Percentiles rank a stretch among this genome's conserved stretches.
These are phyloP conservation scores for Metarhizium album DNA, from an alignment of 2,329 filamentous ascomycete genomes.

Conservation along the genomic window DNA sequence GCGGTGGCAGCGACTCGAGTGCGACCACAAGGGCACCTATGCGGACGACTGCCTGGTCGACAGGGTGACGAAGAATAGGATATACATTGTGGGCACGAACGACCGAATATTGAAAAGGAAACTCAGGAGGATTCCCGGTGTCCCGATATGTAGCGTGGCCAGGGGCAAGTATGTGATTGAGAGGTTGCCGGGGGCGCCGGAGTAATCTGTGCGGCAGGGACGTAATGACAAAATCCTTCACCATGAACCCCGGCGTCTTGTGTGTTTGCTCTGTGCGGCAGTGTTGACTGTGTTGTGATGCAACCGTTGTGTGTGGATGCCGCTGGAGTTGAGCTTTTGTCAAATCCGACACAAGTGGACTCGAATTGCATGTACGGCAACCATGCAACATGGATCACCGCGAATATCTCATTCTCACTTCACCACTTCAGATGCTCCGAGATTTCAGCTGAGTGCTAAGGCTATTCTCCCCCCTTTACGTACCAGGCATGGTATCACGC, in stretches of 20 bases:
- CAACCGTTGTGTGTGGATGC: neutral
- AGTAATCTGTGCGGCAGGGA: conserved; percentile 27
- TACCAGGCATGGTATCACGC: no score
- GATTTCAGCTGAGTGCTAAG: no score
- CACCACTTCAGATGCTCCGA: no score
- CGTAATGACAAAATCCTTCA: neutral
- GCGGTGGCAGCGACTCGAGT: conserved; percentile 74
- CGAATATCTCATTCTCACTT: no score
- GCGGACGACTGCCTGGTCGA: conserved; percentile 78
- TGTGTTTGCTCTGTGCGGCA: neutral
- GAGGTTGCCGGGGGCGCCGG: conserved; percentile 73
- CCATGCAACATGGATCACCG: no score
- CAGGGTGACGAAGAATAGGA: conserved; percentile 60
- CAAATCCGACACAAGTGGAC: no score
- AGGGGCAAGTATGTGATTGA: conserved; percentile 93
- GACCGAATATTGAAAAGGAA: conserved; percentile 74
- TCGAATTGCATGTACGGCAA: no score
- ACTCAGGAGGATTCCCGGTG: conserved; percentile 59
- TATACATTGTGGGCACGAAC: conserved; percentile 70
- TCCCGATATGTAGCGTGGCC: conserved; percentile 69
- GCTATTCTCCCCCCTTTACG: no score
- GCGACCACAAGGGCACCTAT: conserved; percentile 78
- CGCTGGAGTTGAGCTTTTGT: neutral
- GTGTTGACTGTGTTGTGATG: no score
- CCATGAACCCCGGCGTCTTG: neutral